phyloP scores from a whole-genome alignment of 495 filamentous ascomycete species.

The Annulohypoxylon stygium region DNA sequence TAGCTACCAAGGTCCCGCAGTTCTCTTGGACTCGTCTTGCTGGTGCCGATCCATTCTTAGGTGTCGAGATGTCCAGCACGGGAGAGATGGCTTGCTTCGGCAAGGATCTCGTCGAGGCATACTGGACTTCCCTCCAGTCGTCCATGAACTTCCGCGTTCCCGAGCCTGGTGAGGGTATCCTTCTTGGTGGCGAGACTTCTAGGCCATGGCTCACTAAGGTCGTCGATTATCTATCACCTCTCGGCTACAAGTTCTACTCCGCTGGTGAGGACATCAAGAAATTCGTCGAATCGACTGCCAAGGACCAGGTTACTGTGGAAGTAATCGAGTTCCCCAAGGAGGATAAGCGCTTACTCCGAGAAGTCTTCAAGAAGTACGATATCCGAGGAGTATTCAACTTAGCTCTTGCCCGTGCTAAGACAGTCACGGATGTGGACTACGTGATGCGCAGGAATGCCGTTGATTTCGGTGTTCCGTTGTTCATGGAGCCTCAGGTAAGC shows the following conservation, averaged over 20 bases:
- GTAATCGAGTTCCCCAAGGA: conserved; percentile 97
- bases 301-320: conserved; percentile 78
- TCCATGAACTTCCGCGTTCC: conserved; percentile 99
- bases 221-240: conserved; percentile 85
- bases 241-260: conserved; percentile 94
- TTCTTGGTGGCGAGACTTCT: conserved; percentile 87
- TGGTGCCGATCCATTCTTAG: conserved; percentile 96
- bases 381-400: conserved; percentile 97
- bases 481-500: conserved; percentile 98
- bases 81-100: conserved; percentile 99
- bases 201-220: conserved; percentile 75
- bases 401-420: conserved; percentile 84
- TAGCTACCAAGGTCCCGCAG: conserved; percentile 97
- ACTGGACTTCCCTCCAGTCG: conserved; percentile 95
- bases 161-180: conserved; percentile 90
- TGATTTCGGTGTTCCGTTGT: conserved; percentile 96
- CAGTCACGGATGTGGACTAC: conserved; percentile 91
- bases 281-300: conserved; percentile 78
- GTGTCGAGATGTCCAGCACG: conserved; percentile 96
- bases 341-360: conserved; percentile 93
- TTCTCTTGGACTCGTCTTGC: conserved; percentile 99
- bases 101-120: conserved; percentile 93
- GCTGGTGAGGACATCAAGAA: conserved; percentile 83
- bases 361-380: conserved; percentile 97
- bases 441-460: conserved; percentile 98